Evolutionary conservation across 208 protist genomes (phyloP), one percentile per base, ranked within the genome.

Genomic region (Acanthamoeba lugdunensis): DNA sequence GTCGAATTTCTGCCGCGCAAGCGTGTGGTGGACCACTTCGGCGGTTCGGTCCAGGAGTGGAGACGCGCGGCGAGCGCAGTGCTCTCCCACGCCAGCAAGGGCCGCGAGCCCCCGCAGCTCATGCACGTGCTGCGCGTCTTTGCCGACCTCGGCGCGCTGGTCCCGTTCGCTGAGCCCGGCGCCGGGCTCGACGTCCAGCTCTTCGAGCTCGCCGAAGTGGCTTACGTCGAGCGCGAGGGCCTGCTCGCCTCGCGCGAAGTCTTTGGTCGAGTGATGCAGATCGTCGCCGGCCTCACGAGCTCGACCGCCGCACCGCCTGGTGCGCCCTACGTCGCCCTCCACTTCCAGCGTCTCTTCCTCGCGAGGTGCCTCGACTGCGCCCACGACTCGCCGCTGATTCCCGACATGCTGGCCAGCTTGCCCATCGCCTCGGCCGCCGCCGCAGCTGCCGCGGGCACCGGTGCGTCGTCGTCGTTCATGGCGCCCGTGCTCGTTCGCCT

Each of bases 81-180:
- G 33, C 33, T 77, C n/a, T 77, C 69, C n/a, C 69, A 77, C 30
- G n/a, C 69, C 30, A 30, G 30, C 69, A 77, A 77, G 18, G 69
- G 30, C 69, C 33, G 69, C 69, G n/a, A 30, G n/a, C 30, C 69
- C 33, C 69, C 69, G 33, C 69, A 30, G 30, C 69, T 77, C 33
- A 30, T 77, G 69, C 69, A 77, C 33, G 69, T 77, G 69, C 69
- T 77, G n/a, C 69, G 69, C n/a, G 33, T 77, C 30, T 77, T 77
- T 41, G 33, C n/a, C 18, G 69, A 77, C 69, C 33, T 77, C 13
- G 3, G n/a, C n/a, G 69, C 30, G 30, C 69, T 77, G 18, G 33
- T 77, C n/a, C 52, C 52, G 52, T 56, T 18, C 14, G 52, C 52
- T 56, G 52, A 56, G 14, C 52, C 52, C 52, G 14, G 52, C 14